Base-by-base conservation (phyloP, 2,329 filamentous ascomycete species). In the Fusarium keratoplasticum region DNA sequence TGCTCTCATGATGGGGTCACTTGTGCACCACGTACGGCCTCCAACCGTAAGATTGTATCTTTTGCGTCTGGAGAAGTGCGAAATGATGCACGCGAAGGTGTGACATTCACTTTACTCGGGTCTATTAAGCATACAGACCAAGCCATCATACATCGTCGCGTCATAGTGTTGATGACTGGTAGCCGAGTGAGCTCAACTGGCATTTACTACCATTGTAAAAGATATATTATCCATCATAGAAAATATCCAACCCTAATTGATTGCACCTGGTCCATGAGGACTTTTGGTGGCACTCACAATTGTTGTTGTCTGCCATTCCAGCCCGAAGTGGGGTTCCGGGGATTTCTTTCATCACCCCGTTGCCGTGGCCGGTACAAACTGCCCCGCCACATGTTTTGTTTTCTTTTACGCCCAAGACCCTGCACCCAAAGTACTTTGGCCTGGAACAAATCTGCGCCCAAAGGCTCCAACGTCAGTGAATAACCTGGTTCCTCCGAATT, bases 381-480 rank as follows among this genome's bases (percentile, higher is more conserved):
- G 70, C 73, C 73, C 73, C 72, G 70, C 73, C 72, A 75, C 72
- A 75, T 75, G 64, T 75, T 61, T 75, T 75, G 67, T 75, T 75
- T 75, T 75, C 66, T 75, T 72, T 61, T 22, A 54, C 31, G 16
- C 47, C 50, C 36, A 59, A 42, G 67, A 70, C 69, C 61, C 44
- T 65, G 58, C 18, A 36, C 33, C 47, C 31, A 31, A 20, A 54
- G 50, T 31, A 62, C 42, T 52, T 44, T 44, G 47, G 35, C 40
- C 38, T 40, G 55, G 50, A 29, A 61, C 35, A 16, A 35, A 36
- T 66, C 42, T 33, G 13, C 31, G 27, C 44, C 33, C 6, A 42
- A 29, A 2, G 33, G 38, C 31, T 44, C 27, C 31, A 54, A 44
- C 31, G 42, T 8, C 59, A 62, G 31, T 52, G 64, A 47, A 42